A percentile compares a stretch with the other conserved stretches of the same genome.
Evolutionary conservation across 495 filamentous ascomycete genomes (phyloP).

Genomic region (Hypoxylon trugodes): DNA sequence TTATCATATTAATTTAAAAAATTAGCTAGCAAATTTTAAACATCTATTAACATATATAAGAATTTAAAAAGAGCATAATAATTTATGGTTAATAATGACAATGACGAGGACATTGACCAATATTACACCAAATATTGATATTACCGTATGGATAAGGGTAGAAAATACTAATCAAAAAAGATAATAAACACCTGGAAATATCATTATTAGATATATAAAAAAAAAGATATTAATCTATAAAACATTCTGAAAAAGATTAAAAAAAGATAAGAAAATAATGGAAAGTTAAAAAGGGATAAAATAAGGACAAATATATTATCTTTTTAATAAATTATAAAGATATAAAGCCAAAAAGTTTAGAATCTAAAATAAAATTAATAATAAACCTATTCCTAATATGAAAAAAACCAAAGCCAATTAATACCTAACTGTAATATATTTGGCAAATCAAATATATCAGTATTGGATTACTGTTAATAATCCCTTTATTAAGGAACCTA

Average conservation of each 20-base stretch:
- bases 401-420: background rate
- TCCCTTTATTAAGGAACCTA: constrained; percentile 5
- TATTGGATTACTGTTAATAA: background rate
- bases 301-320: background rate
- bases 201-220: constrained; percentile 3
- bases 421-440: background rate
- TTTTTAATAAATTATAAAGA: background rate
- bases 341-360: background rate
- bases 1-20: no score
- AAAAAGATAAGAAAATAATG: no score
- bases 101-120: constrained; percentile 3
- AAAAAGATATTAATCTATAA: no score
- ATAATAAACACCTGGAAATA: background rate
- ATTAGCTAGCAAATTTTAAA: no score
- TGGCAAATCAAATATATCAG: no score
- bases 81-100: constrained; percentile 9
- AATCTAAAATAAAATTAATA: background rate
- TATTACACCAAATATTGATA: background rate
- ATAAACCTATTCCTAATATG: background rate
- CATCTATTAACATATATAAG: no score
- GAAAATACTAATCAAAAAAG: background rate
- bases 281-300: no score
- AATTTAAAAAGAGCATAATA: no score
- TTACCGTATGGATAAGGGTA: background rate
- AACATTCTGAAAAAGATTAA: no score